Conservation (phyloP, 305 asterid genomes). For the Coffea humblotiana region DNA sequence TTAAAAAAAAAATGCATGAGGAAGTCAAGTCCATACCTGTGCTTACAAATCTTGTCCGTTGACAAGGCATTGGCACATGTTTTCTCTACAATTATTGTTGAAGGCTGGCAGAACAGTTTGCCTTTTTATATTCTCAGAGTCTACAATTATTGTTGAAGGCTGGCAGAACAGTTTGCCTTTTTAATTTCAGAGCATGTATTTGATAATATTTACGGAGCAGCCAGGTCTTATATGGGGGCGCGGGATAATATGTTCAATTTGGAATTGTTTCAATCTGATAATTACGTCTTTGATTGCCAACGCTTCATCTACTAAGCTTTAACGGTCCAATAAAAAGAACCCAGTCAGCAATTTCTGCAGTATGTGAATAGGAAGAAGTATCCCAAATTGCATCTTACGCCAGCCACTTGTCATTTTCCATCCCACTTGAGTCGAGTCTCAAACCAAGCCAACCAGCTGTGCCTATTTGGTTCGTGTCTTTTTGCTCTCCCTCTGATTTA, state of each 20-base stretch:
- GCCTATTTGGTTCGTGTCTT: not conserved
- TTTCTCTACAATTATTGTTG: not conserved
- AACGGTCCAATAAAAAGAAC: not conserved
- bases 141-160: not conserved
- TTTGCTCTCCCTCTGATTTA: too few relatives aligned
- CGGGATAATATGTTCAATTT: not conserved
- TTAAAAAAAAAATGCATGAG: not conserved
- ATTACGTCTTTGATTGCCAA: not conserved
- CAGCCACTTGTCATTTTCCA: not conserved
- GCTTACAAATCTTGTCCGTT: not conserved
- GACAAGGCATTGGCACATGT: not conserved
- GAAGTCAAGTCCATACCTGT: not conserved
- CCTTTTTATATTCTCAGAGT: too few relatives aligned
- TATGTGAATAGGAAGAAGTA: not conserved
- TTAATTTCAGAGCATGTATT: not conserved
- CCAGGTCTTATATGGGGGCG: too few relatives aligned
- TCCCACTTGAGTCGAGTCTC: not conserved
- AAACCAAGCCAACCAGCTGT: not conserved
- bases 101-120: too few relatives aligned
- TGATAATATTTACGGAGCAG: too few relatives aligned
- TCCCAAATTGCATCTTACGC: not conserved
- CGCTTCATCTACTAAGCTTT: not conserved
- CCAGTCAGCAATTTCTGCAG: not conserved
- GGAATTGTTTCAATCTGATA: not conserved
- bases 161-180: too few relatives aligned